Base-by-base conservation (phyloP, 768 basidiomycete species). In the Hypholoma fasciculare region DNA sequence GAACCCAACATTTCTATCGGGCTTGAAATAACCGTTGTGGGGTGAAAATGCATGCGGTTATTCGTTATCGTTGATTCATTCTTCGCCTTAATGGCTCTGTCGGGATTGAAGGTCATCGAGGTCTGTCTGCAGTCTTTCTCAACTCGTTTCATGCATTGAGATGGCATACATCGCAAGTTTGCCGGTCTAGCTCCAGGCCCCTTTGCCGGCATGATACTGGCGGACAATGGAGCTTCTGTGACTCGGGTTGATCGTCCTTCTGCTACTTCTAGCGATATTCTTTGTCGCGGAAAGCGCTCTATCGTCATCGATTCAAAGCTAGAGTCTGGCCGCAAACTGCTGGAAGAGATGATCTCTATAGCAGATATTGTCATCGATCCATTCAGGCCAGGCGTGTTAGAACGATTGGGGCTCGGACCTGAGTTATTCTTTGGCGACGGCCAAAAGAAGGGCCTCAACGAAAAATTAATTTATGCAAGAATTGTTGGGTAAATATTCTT, bases 351-450 rank as follows among this genome's bases (percentile, higher is more conserved):
- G 57, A 81, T 93, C 20, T 68, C 75, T 27, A 70, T 78, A 37
- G 88, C 90, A n/a, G 92, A 94, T 69, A 80, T 94, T 14, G 74
- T 94, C 46, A 90, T 94, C 64, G 92, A 94, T 67, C 86, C 92
- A 1, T 94, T 89, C 69, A 77, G 92, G 48, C 90, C 92, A 50
- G 92, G 92, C 1, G 90, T 93, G 2, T 78, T 94, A 73, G 92
- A 94, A 66, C 80, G 82, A 58, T 74, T 92, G 30, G 88, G 88
- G 2, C 74, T 94, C 16, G 92, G 89, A 11, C 92, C 92, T 0
- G 83, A 88, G 4, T 77, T 87, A 3, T 92, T 93, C 65, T 72
- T 91, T 16, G 84, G 85, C 49, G 66, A 66, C 34, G 76, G 71
- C 5, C 63, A 62, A 3, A 63, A 63, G 20, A 72, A 74, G 49